Evolutionary conservation across 2,329 filamentous ascomycete genomes (phyloP), one percentile per base, ranked within the genome.

Genomic region (Botrytis aclada): DNA sequence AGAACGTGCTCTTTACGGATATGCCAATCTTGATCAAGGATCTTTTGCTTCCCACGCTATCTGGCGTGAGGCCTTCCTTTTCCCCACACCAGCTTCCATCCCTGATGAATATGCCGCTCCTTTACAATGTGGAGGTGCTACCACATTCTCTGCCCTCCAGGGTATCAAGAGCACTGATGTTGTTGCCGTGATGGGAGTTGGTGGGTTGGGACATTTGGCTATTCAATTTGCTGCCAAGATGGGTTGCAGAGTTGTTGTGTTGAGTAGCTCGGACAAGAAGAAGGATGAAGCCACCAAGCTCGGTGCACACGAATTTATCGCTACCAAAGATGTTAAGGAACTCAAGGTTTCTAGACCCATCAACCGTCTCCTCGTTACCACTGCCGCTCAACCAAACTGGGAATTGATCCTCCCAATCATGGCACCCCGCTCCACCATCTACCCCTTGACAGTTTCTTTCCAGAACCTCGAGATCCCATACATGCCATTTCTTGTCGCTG

Each of bases 181-280:
- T n/a, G 78, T 82, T 62, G 81, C 80, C 7, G 75, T 82, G 62
- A 83, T 91, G 22, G 89, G 88, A 60, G 83, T 90, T 58, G 85
- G 90, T 60, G 89, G 89, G 37, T 82, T 90, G 3, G 88, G 88
- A 2, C 88, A 90, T 78, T 80, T 90, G 58, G 88, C 88, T 14
- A 87, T 90, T 71, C 87, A 89, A 75, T 90, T 88, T 76, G 88
- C 88, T 0, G 81, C 84, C 12, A 88, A 88, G 80, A 88, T 89
- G 86, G 88, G 88, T n/a, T 88, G 85, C 80, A 83, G 86, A 47
- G 86, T 89, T 25, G 84, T 88, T 56, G 88, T 88, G 6, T 85
- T 90, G 77, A 87, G 85, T 4, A 83, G 85, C 6, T 85, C 84
- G 1, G 87, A 90, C 67, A 83, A 82, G 76, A 93, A 93, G 84